phyloP scores from a whole-genome alignment of 129 eudicot genomes.

The Saposhnikovia divaricata region DNA sequence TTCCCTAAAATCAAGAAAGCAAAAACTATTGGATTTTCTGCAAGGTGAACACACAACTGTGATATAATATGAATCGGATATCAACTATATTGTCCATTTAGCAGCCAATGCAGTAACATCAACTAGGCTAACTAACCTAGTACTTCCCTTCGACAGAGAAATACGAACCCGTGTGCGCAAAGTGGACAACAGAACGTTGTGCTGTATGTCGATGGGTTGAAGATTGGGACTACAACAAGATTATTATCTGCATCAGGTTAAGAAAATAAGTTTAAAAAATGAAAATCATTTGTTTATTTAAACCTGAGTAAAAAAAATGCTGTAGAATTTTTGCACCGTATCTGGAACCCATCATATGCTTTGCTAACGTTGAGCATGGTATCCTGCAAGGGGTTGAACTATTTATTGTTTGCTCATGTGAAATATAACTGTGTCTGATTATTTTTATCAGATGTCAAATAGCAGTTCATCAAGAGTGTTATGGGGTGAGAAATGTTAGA shows the following conservation, averaged over 20 bases:
- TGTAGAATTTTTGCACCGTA: not conserved
- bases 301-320: not conserved
- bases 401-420: not conserved
- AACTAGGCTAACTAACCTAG: constrained; percentile 18
- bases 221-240: constrained; percentile 98
- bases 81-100: not conserved
- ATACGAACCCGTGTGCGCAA: constrained; percentile 76
- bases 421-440: constrained; percentile 10
- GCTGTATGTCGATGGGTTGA: constrained; percentile 99
- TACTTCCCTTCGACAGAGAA: constrained; percentile 44
- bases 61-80: not conserved
- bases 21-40: constrained; percentile 78
- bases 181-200: constrained; percentile 99
- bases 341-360: not conserved
- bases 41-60: constrained; percentile 39
- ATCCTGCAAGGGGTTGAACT: not conserved
- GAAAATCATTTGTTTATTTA: not conserved
- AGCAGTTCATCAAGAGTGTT: constrained; percentile 99
- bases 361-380: not conserved
- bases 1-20: constrained; percentile 81
- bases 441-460: constrained; percentile 75
- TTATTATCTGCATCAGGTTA: constrained; percentile 90
- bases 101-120: constrained; percentile 11
- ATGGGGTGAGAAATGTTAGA: constrained; percentile 77
- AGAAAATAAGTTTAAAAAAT: not conserved